Conservation (phyloP, 257 asterid genomes). For the Prunella vulgaris region DNA sequence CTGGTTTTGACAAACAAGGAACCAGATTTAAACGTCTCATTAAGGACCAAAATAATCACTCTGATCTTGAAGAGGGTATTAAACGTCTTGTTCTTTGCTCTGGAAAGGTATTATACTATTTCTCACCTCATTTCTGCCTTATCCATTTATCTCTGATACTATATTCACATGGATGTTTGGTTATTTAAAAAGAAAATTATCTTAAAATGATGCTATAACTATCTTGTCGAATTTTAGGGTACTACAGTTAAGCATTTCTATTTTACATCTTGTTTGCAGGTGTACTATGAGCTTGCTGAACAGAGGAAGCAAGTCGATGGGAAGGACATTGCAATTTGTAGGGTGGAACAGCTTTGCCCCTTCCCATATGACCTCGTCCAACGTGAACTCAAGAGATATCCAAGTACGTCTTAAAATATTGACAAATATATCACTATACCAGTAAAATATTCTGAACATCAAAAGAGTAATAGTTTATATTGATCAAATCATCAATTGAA, state of each 20-base stretch:
- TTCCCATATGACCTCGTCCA: conserved; percentile 87
- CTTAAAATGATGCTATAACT: no score
- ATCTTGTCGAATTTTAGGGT: no score
- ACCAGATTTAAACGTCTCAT: conserved; percentile 95
- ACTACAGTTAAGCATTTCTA: background rate
- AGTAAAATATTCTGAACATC: no score
- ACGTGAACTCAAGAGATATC: conserved; percentile 90
- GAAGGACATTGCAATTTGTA: conserved; percentile 81
- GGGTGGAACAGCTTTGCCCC: conserved; percentile 96
- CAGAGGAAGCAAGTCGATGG: conserved; percentile 58
- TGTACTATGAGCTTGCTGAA: conserved; percentile 86
- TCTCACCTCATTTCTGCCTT: background rate
- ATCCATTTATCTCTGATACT: background rate
- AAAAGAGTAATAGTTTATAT: background rate
- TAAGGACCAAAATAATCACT: conserved; percentile 76
- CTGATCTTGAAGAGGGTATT: conserved; percentile 83
- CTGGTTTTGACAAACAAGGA: conserved; percentile 95
- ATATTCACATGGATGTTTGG: background rate
- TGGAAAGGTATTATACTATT: conserved; percentile 58
- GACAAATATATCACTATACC: background rate
- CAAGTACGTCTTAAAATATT: conserved; percentile 48
- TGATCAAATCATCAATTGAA: background rate
- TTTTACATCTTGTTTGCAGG: conserved; percentile 35
- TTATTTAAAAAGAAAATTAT: no score
- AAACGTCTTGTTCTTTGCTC: conserved; percentile 85